Evolutionary conservation across 75 land plant species (phyloP).

Genomic region (Pinus tabuliformis): DNA sequence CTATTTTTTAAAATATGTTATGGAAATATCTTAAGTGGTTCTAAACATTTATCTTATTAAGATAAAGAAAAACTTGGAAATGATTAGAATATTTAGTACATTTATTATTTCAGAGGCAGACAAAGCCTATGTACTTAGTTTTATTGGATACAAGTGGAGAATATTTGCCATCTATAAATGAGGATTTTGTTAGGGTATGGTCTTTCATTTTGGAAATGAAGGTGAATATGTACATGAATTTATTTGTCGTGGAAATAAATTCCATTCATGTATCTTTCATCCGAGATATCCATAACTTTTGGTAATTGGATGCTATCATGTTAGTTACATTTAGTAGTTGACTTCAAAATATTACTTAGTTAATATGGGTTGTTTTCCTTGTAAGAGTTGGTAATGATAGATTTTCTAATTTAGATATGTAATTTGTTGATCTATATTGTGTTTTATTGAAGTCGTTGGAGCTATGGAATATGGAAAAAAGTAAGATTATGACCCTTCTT

Average conservation of each 20-base stretch:
- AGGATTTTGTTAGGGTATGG: slow-evolving; percentile 31
- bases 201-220: slow-evolving; percentile 14
- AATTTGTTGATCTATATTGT: too few species aligned
- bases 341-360: too few species aligned
- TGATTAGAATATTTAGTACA: too few species aligned
- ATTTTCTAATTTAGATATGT: neutral
- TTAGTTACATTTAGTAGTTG: too few species aligned
- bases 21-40: neutral
- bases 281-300: slow-evolving; percentile 38
- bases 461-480: too few species aligned
- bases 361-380: neutral
- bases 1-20: neutral
- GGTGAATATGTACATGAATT: slow-evolving; percentile 42
- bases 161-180: too few species aligned
- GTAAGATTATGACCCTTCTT: slow-evolving; percentile 57
- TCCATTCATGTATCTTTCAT: slow-evolving; percentile 56
- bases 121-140: slow-evolving; percentile 31
- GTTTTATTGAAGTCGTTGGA: too few species aligned
- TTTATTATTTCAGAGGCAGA: slow-evolving; percentile 22
- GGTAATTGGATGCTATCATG: too few species aligned
- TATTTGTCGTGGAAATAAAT: slow-evolving; percentile 56
- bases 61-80: too few species aligned
- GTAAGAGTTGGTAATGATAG: too few species aligned
- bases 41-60: too few species aligned
- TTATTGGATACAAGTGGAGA: too few species aligned